Base-by-base conservation (phyloP, 2,329 filamentous ascomycete species). In the Stenocarpella maydis region DNA sequence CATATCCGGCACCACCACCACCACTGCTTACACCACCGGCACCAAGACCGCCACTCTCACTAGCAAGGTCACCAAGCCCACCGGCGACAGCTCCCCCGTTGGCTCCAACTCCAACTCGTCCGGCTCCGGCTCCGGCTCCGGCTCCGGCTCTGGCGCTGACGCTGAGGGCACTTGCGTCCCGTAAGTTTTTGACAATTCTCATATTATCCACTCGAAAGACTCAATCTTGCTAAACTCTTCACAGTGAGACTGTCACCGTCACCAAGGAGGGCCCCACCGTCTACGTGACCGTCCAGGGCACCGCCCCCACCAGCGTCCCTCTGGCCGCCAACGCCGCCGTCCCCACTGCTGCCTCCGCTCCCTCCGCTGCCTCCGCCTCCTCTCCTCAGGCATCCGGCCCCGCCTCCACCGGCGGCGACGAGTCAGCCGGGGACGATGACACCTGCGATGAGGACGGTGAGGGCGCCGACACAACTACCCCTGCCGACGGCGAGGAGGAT, bases 201-300 rank as follows among this genome's bases (percentile, higher is more conserved):
- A 37, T 15, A 34, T n/a, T 19, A 34, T n/a, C 17, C n/a, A 21
- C 39, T 6, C 5, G 19, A 37, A 37, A 49, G 26, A 49, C 14
- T 6, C n/a, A 21, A 14, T 6, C 24, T 49, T 63, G 2, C 58
- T 63, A 37, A 63, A 28, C 14, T 17, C 15, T n/a, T 49, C 43
- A 26, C 58, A 63, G 58, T 63, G 58, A 63, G 58, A 71, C 67
- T 47, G 67, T 67, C 53, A 73, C 72, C 17, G 70, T 72, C 45
- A 74, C 74, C 10, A 71, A 69, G 43, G 71, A 74, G 19, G 74
- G 74, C 31, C 69, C 72, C 65, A 73, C 73, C 31, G 74, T 73
- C 71, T 73, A 72, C 65, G 66, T 73, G 61, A 73, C 72, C 55
- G 53, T 73, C 34, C 55, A 53, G 28, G 9, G 24, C 2, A 41